phyloP scores from a whole-genome alignment of 176 grass and related monocot species.

The Rhynchospora tenuis region DNA sequence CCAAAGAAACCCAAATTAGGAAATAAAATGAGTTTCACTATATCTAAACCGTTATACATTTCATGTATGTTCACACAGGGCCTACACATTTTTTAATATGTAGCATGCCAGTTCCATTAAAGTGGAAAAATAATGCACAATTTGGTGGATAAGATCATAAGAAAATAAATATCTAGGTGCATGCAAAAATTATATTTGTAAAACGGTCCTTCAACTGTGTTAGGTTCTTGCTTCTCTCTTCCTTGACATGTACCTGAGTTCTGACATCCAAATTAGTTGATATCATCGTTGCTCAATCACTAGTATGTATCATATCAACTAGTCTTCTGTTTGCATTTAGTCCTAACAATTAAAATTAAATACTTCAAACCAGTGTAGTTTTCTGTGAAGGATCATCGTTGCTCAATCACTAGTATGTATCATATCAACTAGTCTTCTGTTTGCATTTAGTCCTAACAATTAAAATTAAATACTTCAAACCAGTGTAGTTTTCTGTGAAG shows the following conservation, averaged over 20 bases:
- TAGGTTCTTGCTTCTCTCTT: neutral
- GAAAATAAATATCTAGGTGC: neutral
- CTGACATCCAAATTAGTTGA: neutral
- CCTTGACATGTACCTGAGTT: neutral
- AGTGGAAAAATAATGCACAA: neutral
- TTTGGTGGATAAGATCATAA: neutral
- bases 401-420: too few relatives aligned
- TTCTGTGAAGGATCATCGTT: too few relatives aligned
- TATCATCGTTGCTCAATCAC: neutral
- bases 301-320: neutral
- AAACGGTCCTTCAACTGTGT: neutral
- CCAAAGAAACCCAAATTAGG: neutral
- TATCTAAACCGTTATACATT: neutral
- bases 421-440: too few relatives aligned
- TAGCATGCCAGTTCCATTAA: neutral
- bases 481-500: too few relatives aligned
- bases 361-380: too few relatives aligned
- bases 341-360: neutral
- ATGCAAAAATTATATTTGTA: neutral
- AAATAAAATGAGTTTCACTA: slow-evolving; percentile 10
- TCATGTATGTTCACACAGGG: neutral
- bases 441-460: neutral
- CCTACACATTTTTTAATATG: neutral
- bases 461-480: too few relatives aligned
- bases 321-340: neutral